A percentile compares a stretch with the other conserved stretches of the same genome.
Conservation (phyloP, 2,329 filamentous ascomycete species). For the Uncinocarpus reesii region DNA sequence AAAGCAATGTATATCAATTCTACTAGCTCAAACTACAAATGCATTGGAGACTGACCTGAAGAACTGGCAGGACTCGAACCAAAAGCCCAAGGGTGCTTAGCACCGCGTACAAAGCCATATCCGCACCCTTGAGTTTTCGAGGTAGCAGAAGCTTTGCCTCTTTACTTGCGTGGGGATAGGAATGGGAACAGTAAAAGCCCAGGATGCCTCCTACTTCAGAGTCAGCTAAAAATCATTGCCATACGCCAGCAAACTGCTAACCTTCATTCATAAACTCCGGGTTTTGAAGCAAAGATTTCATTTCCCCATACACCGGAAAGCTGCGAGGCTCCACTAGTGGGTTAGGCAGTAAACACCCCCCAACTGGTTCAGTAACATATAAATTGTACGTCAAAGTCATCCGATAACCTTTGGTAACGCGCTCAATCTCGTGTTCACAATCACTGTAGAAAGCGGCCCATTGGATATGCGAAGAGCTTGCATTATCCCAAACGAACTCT, state of each 20-base stretch:
- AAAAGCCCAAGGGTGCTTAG: slow-evolving; percentile 28
- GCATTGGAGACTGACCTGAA: background rate
- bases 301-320: slow-evolving; percentile 29
- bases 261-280: slow-evolving; percentile 32
- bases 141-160: slow-evolving; percentile 23
- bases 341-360: slow-evolving; percentile 16
- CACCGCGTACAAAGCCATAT: slow-evolving; percentile 35
- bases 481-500: slow-evolving; percentile 23
- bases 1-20: background rate
- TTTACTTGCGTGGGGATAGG: slow-evolving; percentile 37
- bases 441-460: slow-evolving; percentile 34
- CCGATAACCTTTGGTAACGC: slow-evolving; percentile 44
- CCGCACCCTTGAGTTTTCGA: slow-evolving; percentile 38
- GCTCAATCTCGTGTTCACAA: slow-evolving; percentile 32
- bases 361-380: slow-evolving; percentile 33
- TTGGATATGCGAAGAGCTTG: slow-evolving; percentile 22
- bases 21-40: background rate
- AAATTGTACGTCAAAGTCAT: slow-evolving; percentile 54
- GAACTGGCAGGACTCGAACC: slow-evolving; percentile 25
- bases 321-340: slow-evolving; percentile 25
- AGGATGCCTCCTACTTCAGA: slow-evolving; percentile 33
- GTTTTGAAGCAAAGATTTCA: slow-evolving; percentile 26
- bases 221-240: background rate
- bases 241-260: slow-evolving; percentile 14
- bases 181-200: slow-evolving; percentile 40